These are phyloP conservation scores for Raphanus hybrid DNA, from an alignment of 441 rosid genomes.

Conservation along the genomic window DNA sequence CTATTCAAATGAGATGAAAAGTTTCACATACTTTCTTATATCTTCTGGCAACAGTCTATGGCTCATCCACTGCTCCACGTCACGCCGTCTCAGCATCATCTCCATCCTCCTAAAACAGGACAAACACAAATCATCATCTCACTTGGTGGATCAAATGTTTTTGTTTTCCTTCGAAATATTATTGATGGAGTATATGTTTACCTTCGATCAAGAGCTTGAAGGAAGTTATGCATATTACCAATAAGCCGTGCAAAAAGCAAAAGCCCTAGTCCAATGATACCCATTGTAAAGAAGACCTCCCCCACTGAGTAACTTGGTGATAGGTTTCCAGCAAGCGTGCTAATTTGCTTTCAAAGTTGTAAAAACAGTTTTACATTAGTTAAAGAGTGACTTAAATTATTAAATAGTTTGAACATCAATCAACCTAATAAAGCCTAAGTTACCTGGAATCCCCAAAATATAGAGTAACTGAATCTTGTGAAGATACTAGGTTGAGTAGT, in stretches of 20 bases:
- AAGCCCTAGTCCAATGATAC: constrained; percentile 79
- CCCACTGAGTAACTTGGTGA: constrained; percentile 79
- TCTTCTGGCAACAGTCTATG: constrained; percentile 75
- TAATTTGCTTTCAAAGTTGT: constrained; percentile 77
- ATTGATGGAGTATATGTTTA: constrained; percentile 30
- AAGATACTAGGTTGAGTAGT: constrained; percentile 46
- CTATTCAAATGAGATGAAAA: constrained; percentile 16
- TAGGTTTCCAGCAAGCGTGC: constrained; percentile 91
- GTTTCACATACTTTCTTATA: constrained; percentile 58
- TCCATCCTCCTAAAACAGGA: constrained; percentile 65
- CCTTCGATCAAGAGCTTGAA: constrained; percentile 88
- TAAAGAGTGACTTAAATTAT: not conserved
- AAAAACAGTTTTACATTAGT: constrained; percentile 4
- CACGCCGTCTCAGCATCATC: constrained; percentile 85
- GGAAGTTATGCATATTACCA: constrained; percentile 96
- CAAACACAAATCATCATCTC: constrained; percentile 24
- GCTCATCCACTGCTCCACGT: constrained; percentile 94
- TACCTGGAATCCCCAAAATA: constrained; percentile 99
- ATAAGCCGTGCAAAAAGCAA: constrained; percentile 89
- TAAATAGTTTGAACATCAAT: not conserved
- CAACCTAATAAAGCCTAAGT: constrained; percentile 4
- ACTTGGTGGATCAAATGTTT: not conserved
- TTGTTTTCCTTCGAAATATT: not conserved
- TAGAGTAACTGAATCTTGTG: constrained; percentile 72
- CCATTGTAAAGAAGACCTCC: constrained; percentile 93